Percentiles rank a stretch among this genome's conserved stretches.
phyloP scores from a whole-genome alignment of 768 basidiomycete genomes.

The Lactifluus piperatus region DNA sequence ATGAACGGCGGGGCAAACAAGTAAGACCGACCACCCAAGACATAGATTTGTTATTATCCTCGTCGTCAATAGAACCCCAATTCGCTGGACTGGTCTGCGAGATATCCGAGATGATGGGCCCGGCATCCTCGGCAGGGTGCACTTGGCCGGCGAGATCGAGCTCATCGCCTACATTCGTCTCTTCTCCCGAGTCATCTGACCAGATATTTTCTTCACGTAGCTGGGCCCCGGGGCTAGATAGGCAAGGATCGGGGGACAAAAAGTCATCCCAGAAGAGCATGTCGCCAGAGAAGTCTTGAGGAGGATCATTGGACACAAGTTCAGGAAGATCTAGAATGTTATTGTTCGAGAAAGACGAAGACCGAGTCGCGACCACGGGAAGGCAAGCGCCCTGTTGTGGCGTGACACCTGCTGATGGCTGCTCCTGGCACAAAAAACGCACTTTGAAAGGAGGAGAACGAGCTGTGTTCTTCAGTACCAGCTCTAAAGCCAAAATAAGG shows the following conservation, averaged over 20 bases:
- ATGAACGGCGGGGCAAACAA: background rate
- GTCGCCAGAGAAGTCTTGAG: slow-evolving; percentile 1
- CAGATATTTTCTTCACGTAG: background rate
- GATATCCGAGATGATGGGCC: background rate
- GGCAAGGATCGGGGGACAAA: background rate
- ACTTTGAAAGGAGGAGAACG: slow-evolving; percentile 12
- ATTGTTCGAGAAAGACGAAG: background rate
- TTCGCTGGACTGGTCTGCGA: background rate
- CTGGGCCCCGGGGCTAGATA: background rate
- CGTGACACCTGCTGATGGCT: background rate
- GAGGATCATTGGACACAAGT: background rate
- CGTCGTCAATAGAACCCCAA: background rate
- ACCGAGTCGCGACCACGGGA: background rate
- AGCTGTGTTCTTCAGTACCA: slow-evolving; percentile 8
- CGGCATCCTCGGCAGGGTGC: background rate
- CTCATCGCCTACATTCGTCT: background rate
- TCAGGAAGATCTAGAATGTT: background rate
- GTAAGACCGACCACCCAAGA: background rate
- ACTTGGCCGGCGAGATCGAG: background rate
- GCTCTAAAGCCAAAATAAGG: slow-evolving; percentile 14
- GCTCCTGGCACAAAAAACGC: background rate
- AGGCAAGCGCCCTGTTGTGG: background rate
- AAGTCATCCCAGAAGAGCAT: background rate
- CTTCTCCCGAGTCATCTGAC: background rate
- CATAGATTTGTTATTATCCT: background rate